Base-by-base conservation (phyloP, 2,329 filamentous ascomycete species). In the Diaporthe citri region DNA sequence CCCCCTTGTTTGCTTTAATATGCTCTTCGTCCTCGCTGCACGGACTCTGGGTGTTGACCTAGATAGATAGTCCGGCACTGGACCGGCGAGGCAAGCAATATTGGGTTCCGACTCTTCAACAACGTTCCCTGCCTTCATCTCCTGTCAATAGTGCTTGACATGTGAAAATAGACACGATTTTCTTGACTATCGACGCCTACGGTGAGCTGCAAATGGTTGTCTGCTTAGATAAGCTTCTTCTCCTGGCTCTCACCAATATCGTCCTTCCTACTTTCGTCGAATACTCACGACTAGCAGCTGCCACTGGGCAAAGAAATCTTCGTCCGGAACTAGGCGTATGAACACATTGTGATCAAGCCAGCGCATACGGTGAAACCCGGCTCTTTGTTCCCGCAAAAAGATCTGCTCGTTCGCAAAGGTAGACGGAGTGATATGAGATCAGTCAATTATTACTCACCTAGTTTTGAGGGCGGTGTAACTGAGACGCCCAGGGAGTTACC, bases 121-220 rank as follows among this genome's bases (percentile, higher is more conserved):
- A 25, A 69, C n/a, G 6, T 55, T 69, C 5, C n/a, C 34, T 55
- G 34, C 64, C 64, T 55, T 41, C 5, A 39, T 69, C 9, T 22
- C 31, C 28, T 69, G 48, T 55, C 64, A 69, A 55, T 55, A 69
- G 34, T 69, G 48, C 48, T 69, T 69, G 64, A 55, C 64, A 55
- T 69, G 48, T 67, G 46, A 15, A 60, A 69, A 55, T 41, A 69
- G 46, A 69, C 48, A 22, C 48, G 22, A 41, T 22, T 25, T 43
- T 20, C 41, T 28, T 67, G 15, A n/a, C 34, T 28, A 52, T 41
- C 31, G 34, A 51, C 22, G 64, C 34, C 46, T 22, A 51, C 17
- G 20, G 34, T 34, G 46, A 15, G 1, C 10, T 51, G 7, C 8
- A 6, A 15, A 39, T 67, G 43, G 6, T 41, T 4, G 36, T 13